phyloP scores from a whole-genome alignment of 1,139 yeast genomes.

The Hansenula lynferdii region DNA sequence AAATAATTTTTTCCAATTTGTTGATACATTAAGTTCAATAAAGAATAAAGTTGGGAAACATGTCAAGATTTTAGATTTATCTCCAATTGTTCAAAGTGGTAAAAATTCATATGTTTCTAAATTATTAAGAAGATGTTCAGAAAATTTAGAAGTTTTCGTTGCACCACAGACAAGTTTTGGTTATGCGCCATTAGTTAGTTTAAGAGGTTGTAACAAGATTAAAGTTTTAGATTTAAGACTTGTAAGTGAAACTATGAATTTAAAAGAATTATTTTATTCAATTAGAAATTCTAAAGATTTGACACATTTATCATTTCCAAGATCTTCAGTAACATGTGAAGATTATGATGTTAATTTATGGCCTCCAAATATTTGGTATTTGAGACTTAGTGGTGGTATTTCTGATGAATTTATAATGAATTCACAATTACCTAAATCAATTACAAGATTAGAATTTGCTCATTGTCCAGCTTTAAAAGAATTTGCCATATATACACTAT shows the following conservation, averaged over 20 bases:
- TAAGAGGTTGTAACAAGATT: conserved; percentile 63
- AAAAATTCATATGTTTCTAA: conserved; percentile 88
- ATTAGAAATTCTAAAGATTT: conserved; percentile 57
- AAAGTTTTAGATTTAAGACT: conserved; percentile 73
- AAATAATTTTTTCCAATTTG: conserved; percentile 66
- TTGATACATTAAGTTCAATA: conserved; percentile 53
- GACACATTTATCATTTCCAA: conserved; percentile 79
- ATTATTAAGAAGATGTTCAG: conserved; percentile 68
- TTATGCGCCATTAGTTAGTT: conserved; percentile 74
- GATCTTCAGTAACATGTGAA: conserved; percentile 78
- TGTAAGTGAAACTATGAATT: conserved; percentile 86
- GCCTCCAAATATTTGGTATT: conserved; percentile 72
- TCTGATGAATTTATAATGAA: conserved; percentile 69
- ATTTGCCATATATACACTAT: conserved; percentile 53
- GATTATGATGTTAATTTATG: conserved; percentile 50
- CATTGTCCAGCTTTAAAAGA: conserved; percentile 80
- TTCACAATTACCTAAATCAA: conserved; percentile 66
- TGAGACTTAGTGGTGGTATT: conserved; percentile 86
- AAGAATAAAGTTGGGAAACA: conserved; percentile 29
- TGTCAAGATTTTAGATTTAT: conserved; percentile 58
- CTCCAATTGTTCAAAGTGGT: conserved; percentile 85
- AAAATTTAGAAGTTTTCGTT: conserved; percentile 57
- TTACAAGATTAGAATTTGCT: conserved; percentile 70
- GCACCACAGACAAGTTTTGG: conserved; percentile 98
- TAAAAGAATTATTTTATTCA: conserved; percentile 72